Conservation (phyloP, 148 eudicot species). For the Polygonum aviculare region DNA sequence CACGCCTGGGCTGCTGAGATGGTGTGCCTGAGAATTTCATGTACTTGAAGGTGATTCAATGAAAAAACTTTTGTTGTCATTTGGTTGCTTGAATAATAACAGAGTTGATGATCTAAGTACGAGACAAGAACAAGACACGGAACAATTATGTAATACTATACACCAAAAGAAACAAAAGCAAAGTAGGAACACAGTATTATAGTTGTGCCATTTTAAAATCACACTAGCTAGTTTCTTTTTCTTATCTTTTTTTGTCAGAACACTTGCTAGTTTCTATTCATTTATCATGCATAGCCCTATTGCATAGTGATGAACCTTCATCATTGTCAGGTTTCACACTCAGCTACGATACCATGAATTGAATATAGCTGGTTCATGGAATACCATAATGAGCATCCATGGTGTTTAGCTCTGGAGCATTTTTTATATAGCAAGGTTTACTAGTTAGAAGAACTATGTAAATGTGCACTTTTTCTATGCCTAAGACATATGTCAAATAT, state of each 20-base stretch:
- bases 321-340: neutral
- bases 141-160: too few relatives aligned
- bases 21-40: constrained; percentile 51
- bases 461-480: neutral
- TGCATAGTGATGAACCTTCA: neutral
- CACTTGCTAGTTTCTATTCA: neutral
- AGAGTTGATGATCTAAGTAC: neutral
- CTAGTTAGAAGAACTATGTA: neutral
- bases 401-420: neutral
- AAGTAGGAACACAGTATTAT: too few relatives aligned
- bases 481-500: neutral
- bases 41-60: neutral
- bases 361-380: neutral
- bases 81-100: too few relatives aligned
- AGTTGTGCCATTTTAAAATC: neutral
- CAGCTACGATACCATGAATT: neutral
- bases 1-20: constrained; percentile 81
- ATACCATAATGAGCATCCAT: neutral
- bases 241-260: neutral
- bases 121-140: too few relatives aligned
- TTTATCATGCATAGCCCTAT: neutral
- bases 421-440: neutral
- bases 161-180: too few relatives aligned
- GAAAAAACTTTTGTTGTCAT: too few relatives aligned
- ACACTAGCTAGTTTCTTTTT: neutral